Evolutionary conservation across 805 yeast genomes (phyloP).

Genomic region (Lipomyces lipofer): DNA sequence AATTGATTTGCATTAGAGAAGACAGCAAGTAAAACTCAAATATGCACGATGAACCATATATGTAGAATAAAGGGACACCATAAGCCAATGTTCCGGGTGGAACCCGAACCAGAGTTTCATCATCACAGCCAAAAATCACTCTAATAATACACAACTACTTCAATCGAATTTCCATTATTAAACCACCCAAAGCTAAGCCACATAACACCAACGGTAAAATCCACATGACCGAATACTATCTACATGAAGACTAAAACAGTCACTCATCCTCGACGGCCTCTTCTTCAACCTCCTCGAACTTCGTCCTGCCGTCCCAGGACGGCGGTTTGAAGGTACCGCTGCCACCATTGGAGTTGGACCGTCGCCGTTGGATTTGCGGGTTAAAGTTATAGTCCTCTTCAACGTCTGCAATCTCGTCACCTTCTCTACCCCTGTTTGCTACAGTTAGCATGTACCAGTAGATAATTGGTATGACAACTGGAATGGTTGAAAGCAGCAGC

Average conservation of each 20-base stretch:
- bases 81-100: no score
- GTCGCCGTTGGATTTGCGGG: constrained; percentile 31
- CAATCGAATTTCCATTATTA: no score
- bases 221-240: not conserved
- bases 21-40: no score
- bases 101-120: no score
- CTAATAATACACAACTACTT: no score
- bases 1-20: no score
- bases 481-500: no score
- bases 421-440: constrained; percentile 31
- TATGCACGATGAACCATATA: no score
- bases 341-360: constrained; percentile 34
- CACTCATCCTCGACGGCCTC: constrained; percentile 32
- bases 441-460: not conserved
- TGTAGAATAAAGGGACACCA: no score
- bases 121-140: no score
- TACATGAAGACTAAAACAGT: no score
- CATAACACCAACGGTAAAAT: no score
- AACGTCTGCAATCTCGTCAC: constrained; percentile 33
- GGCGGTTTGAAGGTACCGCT: constrained; percentile 21
- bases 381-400: constrained; percentile 32
- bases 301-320: constrained; percentile 17
- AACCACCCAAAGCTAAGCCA: not conserved
- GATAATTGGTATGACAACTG: not conserved
- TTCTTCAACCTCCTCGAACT: constrained; percentile 20